Percentiles rank a stretch among this genome's conserved stretches.
These are phyloP conservation scores for Tolypocladium endophyticum DNA, from an alignment of 2,329 filamentous ascomycete genomes.

Conservation along the genomic window DNA sequence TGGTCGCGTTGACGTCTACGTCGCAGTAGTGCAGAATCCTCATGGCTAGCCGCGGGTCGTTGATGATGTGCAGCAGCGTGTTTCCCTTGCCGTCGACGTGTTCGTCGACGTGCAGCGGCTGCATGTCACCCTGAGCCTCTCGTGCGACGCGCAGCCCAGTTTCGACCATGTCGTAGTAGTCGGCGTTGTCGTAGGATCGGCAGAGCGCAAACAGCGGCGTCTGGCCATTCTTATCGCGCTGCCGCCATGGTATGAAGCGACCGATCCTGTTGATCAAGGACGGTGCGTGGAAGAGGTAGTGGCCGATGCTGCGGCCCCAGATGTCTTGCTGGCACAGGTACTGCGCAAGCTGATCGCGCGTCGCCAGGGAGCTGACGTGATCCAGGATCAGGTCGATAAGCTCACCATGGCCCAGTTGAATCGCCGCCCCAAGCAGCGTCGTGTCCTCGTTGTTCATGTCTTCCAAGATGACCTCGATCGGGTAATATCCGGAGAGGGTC, in stretches of 20 bases:
- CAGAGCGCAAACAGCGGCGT: conserved; percentile 95
- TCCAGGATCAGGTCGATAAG: conserved; percentile 67
- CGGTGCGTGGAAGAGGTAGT: conserved; percentile 91
- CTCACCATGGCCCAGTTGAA: conserved; percentile 69
- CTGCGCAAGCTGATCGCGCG: conserved; percentile 43
- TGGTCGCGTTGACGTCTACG: conserved; percentile 89
- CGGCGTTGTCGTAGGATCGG: conserved; percentile 84
- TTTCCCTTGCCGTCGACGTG: conserved; percentile 91
- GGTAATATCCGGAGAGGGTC: conserved; percentile 65
- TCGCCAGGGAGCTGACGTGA: conserved; percentile 50
- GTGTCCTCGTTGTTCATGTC: conserved; percentile 87
- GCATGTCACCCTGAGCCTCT: conserved; percentile 62
- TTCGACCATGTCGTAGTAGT: conserved; percentile 82
- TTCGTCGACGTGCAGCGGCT: conserved; percentile 80
- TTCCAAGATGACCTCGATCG: conserved; percentile 58
- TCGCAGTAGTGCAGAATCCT: conserved; percentile 76
- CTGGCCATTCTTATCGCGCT: conserved; percentile 92
- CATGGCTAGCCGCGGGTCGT: conserved; percentile 66
- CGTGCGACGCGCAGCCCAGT: conserved; percentile 67
- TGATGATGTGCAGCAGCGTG: conserved; percentile 89
- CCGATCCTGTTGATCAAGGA: conserved; percentile 69
- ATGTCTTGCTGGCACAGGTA: conserved; percentile 73
- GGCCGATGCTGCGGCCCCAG: conserved; percentile 81
- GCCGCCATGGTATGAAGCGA: conserved; percentile 70
- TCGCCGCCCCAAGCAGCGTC: conserved; percentile 78